Evolutionary conservation across 208 protist genomes (phyloP).

Genomic region (Crithidia brevicula): DNA sequence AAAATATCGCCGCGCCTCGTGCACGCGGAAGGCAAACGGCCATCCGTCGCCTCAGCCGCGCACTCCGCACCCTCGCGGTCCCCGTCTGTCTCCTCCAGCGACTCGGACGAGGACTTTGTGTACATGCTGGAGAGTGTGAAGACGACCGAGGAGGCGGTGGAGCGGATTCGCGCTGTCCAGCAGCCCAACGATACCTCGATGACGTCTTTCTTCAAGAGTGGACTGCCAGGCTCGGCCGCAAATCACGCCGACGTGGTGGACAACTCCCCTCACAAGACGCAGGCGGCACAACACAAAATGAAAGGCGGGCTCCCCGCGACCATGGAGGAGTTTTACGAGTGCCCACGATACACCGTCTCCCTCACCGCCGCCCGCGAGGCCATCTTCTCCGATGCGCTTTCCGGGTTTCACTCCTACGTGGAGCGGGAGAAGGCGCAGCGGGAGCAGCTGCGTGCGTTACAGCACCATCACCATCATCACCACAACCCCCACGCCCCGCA

Average conservation of each 20-base stretch:
- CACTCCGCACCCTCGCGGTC: slow-evolving; percentile 10
- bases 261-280: not conserved
- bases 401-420: slow-evolving; percentile 53
- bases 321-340: slow-evolving; percentile 50
- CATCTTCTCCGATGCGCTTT: slow-evolving; percentile 56
- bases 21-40: not conserved
- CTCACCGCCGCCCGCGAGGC: slow-evolving; percentile 43
- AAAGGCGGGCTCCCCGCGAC: slow-evolving; percentile 45
- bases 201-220: not conserved
- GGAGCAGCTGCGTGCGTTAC: slow-evolving; percentile 15
- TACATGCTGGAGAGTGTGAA: slow-evolving; percentile 39
- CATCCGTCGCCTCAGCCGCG: not conserved
- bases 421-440: slow-evolving; percentile 39
- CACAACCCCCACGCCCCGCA: not conserved
- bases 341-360: slow-evolving; percentile 42
- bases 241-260: slow-evolving; percentile 13
- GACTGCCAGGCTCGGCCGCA: not conserved
- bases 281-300: not conserved
- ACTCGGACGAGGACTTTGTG: slow-evolving; percentile 40
- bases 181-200: slow-evolving; percentile 7
- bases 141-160: slow-evolving; percentile 45
- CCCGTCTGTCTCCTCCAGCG: slow-evolving; percentile 10
- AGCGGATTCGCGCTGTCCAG: slow-evolving; percentile 42
- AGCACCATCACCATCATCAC: slow-evolving; percentile 5
- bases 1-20: slow-evolving; percentile 5